Percentiles rank a stretch among this genome's conserved stretches.
Conservation (phyloP, 495 filamentous ascomycete genomes). For the Hyphodiscus hymeniophilus region DNA sequence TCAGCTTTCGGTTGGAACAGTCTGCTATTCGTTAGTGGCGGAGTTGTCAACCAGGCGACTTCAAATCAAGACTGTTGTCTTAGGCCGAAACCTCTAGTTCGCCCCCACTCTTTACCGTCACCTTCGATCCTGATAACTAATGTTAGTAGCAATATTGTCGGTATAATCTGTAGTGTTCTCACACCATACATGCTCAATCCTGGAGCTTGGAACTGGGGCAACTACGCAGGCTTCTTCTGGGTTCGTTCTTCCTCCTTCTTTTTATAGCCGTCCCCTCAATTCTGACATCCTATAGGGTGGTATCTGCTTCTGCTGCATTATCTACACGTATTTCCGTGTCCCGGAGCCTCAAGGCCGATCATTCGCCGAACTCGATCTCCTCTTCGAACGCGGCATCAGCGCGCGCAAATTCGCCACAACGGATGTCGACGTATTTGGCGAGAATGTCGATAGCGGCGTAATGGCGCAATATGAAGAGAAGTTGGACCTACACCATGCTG, state of each 20-base stretch:
- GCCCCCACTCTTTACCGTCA: constrained; percentile 16
- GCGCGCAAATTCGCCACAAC: constrained; percentile 62
- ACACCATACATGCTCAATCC: constrained; percentile 75
- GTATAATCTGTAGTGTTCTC: constrained; percentile 59
- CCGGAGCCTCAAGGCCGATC: constrained; percentile 64
- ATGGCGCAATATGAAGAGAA: constrained; percentile 37
- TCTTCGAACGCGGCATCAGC: constrained; percentile 57
- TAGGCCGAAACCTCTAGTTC: constrained; percentile 59
- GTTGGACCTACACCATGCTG: not conserved
- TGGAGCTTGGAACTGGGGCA: constrained; percentile 64
- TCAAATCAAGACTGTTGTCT: constrained; percentile 69
- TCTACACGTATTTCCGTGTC: constrained; percentile 69
- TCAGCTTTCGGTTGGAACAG: constrained; percentile 67
- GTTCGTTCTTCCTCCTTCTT: too few relatives aligned
- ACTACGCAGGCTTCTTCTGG: constrained; percentile 80
- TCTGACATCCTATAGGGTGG: constrained; percentile 30
- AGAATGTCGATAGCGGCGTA: constrained; percentile 43
- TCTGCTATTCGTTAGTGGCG: constrained; percentile 70
- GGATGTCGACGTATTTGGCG: constrained; percentile 58
- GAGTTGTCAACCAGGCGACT: constrained; percentile 67
- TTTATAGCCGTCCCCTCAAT: too few relatives aligned
- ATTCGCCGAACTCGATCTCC: constrained; percentile 65
- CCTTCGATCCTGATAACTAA: not conserved
- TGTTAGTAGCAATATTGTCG: constrained; percentile 48
- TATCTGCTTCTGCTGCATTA: constrained; percentile 61